Base-by-base conservation (phyloP, 2,329 filamentous ascomycete species). In the Fonsecaea pedrosoi region DNA sequence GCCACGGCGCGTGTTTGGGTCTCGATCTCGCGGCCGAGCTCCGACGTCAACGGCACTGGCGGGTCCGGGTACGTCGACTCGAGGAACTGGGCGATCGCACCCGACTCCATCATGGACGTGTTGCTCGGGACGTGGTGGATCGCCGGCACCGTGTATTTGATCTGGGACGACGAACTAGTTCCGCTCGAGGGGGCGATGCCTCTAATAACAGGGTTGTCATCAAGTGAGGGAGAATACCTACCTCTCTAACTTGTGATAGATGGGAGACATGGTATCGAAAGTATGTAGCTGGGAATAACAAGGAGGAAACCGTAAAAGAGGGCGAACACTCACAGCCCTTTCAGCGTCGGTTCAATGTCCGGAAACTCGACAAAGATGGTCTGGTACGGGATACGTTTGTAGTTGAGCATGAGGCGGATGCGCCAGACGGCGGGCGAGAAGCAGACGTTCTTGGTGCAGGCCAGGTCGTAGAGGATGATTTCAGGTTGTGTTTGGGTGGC, bases 401-500 rank as follows among this genome's bases (percentile, higher is more conserved):
- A 82, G 69, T 81, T 81, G 18, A 82, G 78, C 74, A 82, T 77
- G 21, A 82, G 72, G 62, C 80, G 79, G 69, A 80, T 80, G 58
- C 78, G 77, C 79, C 79, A 82, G 64, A 79, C 78, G 42, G 70
- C 71, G 3, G 80, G 80, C 48, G 79, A 81, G 73, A 82, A 81
- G 72, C 79, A 80, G 66, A 77, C 70, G 60, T 76, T 74, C 69
- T 80, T 78, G 65, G 72, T 78, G 70, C 75, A 77, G 62, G 78
- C 79, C 61, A 81, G 72, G 71, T 81, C 79, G 65, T 81, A 81
- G 25, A 82, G 61, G 64, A 80, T 67, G 62, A 81, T 77, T 56
- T 80, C 74, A 34, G 75, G 73, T 40, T 78, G 69, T 55, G 62
- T 59, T 71, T 73, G 68, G 63, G 70, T 9, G 58, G 72, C 65